A percentile compares a stretch with the other conserved stretches of the same genome.
phyloP scores from a whole-genome alignment of 108 stramenopile species.

The Cyclotella distinguenda region DNA sequence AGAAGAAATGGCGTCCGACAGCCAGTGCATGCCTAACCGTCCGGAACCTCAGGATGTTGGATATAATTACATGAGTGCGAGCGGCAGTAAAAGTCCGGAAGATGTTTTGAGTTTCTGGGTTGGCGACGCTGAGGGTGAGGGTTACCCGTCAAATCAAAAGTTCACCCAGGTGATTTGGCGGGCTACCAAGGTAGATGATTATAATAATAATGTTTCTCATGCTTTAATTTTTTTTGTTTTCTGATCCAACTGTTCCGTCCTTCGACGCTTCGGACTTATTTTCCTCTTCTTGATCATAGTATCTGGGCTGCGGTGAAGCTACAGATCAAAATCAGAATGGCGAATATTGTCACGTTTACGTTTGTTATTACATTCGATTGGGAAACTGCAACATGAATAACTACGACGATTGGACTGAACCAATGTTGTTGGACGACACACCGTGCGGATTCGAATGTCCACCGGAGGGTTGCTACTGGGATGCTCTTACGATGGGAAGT shows the following conservation, averaged over 20 bases:
- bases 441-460: conserved; percentile 21
- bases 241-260: no score
- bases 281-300: conserved; percentile 4
- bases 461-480: conserved; percentile 27
- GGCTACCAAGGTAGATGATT: not conserved
- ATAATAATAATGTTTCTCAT: not conserved
- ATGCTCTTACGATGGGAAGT: not conserved
- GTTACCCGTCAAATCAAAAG: not conserved
- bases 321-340: conserved; percentile 6
- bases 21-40: not conserved
- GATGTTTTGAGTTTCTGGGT: conserved; percentile 9
- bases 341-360: conserved; percentile 16
- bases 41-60: conserved; percentile 13
- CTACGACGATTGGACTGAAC: conserved; percentile 25
- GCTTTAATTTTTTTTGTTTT: not conserved
- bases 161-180: conserved; percentile 14
- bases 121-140: not conserved
- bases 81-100: not conserved
- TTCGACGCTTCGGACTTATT: no score
- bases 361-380: conserved; percentile 16
- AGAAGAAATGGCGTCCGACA: conserved; percentile 7
- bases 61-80: not conserved
- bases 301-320: conserved; percentile 33
- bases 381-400: conserved; percentile 28
- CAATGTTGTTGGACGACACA: conserved; percentile 25